phyloP scores from a whole-genome alignment of 306 rosid genomes.

The Luffa acutangula region DNA sequence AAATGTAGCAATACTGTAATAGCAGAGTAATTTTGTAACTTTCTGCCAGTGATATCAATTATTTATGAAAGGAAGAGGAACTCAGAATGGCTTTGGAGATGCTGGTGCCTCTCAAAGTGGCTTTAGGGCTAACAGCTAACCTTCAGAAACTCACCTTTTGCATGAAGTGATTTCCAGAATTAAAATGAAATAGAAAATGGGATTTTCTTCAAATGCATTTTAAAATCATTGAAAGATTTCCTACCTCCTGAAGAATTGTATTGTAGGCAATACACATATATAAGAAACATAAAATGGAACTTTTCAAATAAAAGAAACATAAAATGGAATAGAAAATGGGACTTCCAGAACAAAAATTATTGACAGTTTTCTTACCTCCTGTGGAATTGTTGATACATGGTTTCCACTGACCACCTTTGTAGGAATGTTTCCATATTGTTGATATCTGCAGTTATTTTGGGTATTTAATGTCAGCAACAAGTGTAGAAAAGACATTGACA shows the following conservation, averaged over 20 bases:
- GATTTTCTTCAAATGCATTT: not conserved
- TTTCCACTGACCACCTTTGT: constrained; percentile 70
- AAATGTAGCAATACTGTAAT: not conserved
- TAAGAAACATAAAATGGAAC: not conserved
- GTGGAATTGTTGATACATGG: constrained; percentile 58
- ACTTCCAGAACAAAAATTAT: not conserved
- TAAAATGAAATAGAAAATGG: not conserved
- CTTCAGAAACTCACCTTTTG: not conserved
- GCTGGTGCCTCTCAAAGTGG: not conserved
- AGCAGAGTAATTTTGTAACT: not conserved
- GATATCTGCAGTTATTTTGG: constrained; percentile 47
- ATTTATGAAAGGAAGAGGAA: not conserved
- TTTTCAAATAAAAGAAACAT: too few relatives aligned
- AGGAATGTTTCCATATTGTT: constrained; percentile 75
- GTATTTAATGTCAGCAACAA: constrained; percentile 18
- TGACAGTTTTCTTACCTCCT: constrained; percentile 37
- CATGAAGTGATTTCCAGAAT: not conserved
- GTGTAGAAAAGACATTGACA: constrained; percentile 1
- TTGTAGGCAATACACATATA: not conserved
- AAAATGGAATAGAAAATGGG: not conserved
- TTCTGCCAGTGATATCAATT: not conserved
- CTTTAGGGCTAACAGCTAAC: not conserved
- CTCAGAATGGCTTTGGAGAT: not conserved
- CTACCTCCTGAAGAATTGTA: not conserved
- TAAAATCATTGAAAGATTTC: not conserved